Evolutionary conservation across 169 alveolate genomes (phyloP).

Genomic region (Plasmodium vivax): DNA sequence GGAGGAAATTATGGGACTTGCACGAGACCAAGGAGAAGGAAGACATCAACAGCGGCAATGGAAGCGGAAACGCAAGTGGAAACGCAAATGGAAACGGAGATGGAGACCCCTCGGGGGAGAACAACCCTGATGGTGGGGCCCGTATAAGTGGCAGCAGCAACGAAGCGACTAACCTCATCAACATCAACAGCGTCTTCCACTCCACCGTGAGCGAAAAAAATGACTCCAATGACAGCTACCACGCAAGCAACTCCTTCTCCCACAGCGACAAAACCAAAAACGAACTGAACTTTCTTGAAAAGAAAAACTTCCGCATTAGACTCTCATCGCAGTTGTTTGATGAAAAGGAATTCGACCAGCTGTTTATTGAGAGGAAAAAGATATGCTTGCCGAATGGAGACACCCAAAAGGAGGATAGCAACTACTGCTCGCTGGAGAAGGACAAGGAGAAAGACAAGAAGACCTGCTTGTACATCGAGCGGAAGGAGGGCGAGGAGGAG

Average conservation of each 20-base stretch:
- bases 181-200: neutral
- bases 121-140: neutral
- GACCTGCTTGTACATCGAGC: conserved; percentile 52
- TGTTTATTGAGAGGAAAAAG: neutral
- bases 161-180: neutral
- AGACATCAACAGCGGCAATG: neutral
- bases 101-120: neutral
- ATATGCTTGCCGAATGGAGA: conserved; percentile 18
- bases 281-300: conserved; percentile 25
- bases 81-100: neutral
- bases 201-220: neutral
- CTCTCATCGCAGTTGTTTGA: conserved; percentile 62
- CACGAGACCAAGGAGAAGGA: conserved; percentile 1
- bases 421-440: neutral
- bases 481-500: conserved; percentile 14
- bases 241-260: neutral
- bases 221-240: neutral
- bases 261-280: neutral
- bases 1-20: conserved; percentile 35
- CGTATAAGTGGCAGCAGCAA: neutral
- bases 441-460: conserved; percentile 29
- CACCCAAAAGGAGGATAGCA: neutral
- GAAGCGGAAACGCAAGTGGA: neutral
- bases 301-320: conserved; percentile 68
- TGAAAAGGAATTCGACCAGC: conserved; percentile 29